Percentiles rank a stretch among this genome's conserved stretches.
These are phyloP conservation scores for Phylloporus sp. DNA, from an alignment of 768 basidiomycete species.

Conservation along the genomic window DNA sequence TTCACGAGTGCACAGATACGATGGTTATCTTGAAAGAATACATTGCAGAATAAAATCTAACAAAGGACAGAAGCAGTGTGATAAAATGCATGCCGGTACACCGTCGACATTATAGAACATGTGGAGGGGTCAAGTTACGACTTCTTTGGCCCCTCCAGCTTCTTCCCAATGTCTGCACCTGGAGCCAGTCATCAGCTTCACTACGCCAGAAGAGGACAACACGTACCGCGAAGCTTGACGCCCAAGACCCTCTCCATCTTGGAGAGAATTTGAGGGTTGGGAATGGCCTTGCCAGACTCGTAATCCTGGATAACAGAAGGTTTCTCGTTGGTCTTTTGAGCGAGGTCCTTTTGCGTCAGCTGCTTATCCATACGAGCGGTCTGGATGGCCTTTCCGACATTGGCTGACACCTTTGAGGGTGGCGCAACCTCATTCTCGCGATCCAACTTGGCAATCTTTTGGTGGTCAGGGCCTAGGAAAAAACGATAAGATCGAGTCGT, in stretches of 20 bases:
- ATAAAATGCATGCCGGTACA: conserved; percentile 11
- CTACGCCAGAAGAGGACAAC: background rate
- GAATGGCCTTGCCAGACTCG: conserved; percentile 83
- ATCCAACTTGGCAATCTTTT: conserved; percentile 90
- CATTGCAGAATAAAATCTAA: conserved; percentile 27
- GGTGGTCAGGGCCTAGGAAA: conserved; percentile 82
- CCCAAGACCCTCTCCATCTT: conserved; percentile 86
- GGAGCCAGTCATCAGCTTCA: conserved; percentile 2
- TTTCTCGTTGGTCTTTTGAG: conserved; percentile 92
- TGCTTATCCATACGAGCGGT: conserved; percentile 72
- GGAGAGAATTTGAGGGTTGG: conserved; percentile 78
- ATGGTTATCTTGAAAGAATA: conserved; percentile 12
- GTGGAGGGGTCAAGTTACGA: conserved; percentile 47
- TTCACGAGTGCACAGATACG: conserved; percentile 1
- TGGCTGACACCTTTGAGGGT: conserved; percentile 70
- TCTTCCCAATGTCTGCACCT: conserved; percentile 85
- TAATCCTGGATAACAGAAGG: conserved; percentile 85
- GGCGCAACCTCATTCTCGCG: conserved; percentile 95
- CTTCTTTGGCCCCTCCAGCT: conserved; percentile 76
- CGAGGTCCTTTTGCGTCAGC: conserved; percentile 88
- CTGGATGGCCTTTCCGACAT: conserved; percentile 81
- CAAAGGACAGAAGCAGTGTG: conserved; percentile 13
- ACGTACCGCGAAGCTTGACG: conserved; percentile 85
- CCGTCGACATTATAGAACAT: conserved; percentile 29
- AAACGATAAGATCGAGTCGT: background rate